Conservation (phyloP, 495 filamentous ascomycete genomes). For the Clohesyomyces aquaticus region DNA sequence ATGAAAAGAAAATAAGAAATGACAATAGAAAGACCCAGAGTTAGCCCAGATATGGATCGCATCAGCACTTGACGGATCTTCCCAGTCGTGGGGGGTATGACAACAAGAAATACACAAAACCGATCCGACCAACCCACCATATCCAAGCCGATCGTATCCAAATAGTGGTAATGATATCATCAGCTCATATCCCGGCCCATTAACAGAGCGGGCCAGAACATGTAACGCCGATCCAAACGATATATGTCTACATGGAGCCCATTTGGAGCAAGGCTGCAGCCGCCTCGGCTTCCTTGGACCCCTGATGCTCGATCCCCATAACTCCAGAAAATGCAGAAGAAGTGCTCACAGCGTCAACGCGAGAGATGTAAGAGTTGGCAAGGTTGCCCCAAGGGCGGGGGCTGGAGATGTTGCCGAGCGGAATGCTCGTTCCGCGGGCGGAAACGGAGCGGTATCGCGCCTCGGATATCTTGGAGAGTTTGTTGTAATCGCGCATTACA, state of each 20-base stretch:
- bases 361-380: slow-evolving; percentile 52
- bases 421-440: slow-evolving; percentile 30
- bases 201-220: neutral
- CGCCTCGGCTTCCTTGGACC: slow-evolving; percentile 72
- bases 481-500: slow-evolving; percentile 45
- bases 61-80: slow-evolving; percentile 41
- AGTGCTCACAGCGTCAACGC: slow-evolving; percentile 53
- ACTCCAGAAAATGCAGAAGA: slow-evolving; percentile 26
- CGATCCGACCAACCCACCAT: slow-evolving; percentile 5
- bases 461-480: slow-evolving; percentile 33
- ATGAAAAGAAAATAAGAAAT: slow-evolving; percentile 4
- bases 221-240: slow-evolving; percentile 31
- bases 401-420: slow-evolving; percentile 25
- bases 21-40: slow-evolving; percentile 35
- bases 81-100: slow-evolving; percentile 25
- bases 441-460: slow-evolving; percentile 27
- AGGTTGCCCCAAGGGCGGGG: slow-evolving; percentile 28
- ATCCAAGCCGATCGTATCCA: slow-evolving; percentile 3
- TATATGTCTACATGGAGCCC: slow-evolving; percentile 71
- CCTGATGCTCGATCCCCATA: slow-evolving; percentile 47
- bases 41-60: slow-evolving; percentile 34
- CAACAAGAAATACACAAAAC: slow-evolving; percentile 13
- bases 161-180: slow-evolving; percentile 12
- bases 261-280: slow-evolving; percentile 82
- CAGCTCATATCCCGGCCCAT: slow-evolving; percentile 6